Percentiles rank a stretch among this genome's conserved stretches.
phyloP scores from a whole-genome alignment of 305 asterid genomes.

The Coffea humblotiana region DNA sequence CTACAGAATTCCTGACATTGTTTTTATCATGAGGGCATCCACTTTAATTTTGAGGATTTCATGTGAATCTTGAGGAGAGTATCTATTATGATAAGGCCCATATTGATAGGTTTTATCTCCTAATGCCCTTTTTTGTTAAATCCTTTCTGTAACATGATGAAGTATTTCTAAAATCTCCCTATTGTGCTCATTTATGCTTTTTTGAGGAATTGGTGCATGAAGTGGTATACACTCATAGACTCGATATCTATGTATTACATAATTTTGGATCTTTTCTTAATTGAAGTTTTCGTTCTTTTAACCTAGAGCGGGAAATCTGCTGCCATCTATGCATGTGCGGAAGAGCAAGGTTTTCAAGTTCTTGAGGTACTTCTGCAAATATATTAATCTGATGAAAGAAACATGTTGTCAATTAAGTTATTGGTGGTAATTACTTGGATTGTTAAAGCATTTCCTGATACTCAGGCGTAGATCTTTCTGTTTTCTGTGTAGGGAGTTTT shows the following conservation, averaged over 20 bases:
- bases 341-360: conserved; percentile 93
- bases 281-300: conserved; percentile 16
- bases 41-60: background rate
- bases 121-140: conserved; percentile 2
- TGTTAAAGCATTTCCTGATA: background rate
- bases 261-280: conserved; percentile 4
- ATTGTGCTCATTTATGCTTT: background rate
- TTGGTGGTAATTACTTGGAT: background rate
- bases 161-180: background rate
- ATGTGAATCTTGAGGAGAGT: background rate
- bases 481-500: background rate
- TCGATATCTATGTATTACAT: background rate
- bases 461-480: background rate
- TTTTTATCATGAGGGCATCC: background rate
- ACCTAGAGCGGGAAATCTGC: conserved; percentile 98
- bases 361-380: conserved; percentile 71
- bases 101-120: background rate
- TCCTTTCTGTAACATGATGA: background rate
- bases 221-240: background rate
- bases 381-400: background rate
- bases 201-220: background rate
- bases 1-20: background rate
- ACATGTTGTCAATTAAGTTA: background rate
- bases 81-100: background rate
- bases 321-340: conserved; percentile 95